Evolutionary conservation across 169 alveolate species (phyloP), one percentile per base, ranked within the genome.

Genomic region (Eimeria sp.): DNA sequence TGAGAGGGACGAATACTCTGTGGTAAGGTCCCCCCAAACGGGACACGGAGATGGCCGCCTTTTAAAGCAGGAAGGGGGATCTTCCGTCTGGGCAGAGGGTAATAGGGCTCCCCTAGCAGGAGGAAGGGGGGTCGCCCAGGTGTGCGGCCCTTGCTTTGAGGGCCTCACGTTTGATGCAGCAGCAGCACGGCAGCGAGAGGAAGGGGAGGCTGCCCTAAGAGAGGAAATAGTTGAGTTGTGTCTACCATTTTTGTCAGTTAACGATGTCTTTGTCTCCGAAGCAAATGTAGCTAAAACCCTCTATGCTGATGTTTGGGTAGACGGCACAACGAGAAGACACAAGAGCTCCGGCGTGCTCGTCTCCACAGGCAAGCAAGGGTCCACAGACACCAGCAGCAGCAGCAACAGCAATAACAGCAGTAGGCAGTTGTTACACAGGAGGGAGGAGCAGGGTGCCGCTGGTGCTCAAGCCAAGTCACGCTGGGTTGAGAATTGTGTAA

Each of bases 261-360:
- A 95, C 58, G 97, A 95, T 78, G 92, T 95, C 40, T 45, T 95
- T 43, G 65, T 95, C n/a, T 92, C 96, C 5, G 96, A 83, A 13
- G 63, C 40, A 18, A 84, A 95, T 49, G 54, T 70, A 22, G 57
- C 95, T 40, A 67, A 89, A n/a, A 90, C 97, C 57, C 70, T 92
- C 51, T 95, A 95, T 61, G 90, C 92, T 5, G 96, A 95, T 40
- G 84, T 92, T 43, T 16, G 40, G 30, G 75, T 95, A 16, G 97
- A 95, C 82, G 92, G 90, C 45, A 65, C 14, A 4, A 18, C 63
- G 40, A 49, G 27, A n/a, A 89, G 91, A 47, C 76, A 84, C 51
- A 95, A 95, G 76, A 90, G 95, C 95, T 95, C 97, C 2, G 97
- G 97, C 14, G 30, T 95, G 27, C 78, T 95, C 75, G 58, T 92